Conservation (phyloP, 164 flowering plant genomes). For the Warburgia ugandensis region DNA sequence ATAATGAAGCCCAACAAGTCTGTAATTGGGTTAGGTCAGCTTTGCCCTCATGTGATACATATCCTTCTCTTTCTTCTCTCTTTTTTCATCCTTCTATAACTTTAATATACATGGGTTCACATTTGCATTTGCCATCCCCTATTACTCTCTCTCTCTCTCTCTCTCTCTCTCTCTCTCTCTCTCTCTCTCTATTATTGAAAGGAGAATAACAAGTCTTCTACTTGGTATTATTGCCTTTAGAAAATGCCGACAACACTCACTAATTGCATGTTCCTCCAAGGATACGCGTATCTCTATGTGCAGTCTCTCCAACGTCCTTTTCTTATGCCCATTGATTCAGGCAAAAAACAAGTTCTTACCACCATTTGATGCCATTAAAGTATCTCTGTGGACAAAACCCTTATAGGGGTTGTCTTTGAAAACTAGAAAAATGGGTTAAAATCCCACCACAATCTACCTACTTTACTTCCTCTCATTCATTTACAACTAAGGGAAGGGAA, state of each 20-base stretch:
- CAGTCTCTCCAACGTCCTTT: neutral
- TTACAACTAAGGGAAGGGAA: neutral
- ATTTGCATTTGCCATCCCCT: too few species aligned
- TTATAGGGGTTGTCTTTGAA: conserved; percentile 6
- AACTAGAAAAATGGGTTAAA: conserved; percentile 1
- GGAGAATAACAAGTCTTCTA: conserved; percentile 6
- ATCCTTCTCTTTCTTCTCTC: neutral
- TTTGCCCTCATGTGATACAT: conserved; percentile 1
- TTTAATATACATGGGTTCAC: neutral
- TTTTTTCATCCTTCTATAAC: neutral
- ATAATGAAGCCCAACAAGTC: conserved; percentile 1
- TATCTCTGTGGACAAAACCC: too few species aligned
- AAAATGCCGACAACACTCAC: conserved; percentile 27
- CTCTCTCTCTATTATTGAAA: conserved; percentile 5
- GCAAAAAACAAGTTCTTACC: neutral
- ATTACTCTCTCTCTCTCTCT: neutral
- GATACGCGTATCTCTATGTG: conserved; percentile 12
- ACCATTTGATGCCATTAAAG: conserved; percentile 4
- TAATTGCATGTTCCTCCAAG: conserved; percentile 21
- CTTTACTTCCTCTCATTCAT: neutral
- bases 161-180: too few species aligned
- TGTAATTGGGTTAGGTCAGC: conserved; percentile 15
- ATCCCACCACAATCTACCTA: conserved; percentile 10
- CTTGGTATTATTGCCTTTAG: conserved; percentile 17
- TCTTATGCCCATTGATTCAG: neutral